Evolutionary conservation across 352 stramenopile species (phyloP), one percentile per base, ranked within the genome.

Genomic region (Blastocystis sp.): DNA sequence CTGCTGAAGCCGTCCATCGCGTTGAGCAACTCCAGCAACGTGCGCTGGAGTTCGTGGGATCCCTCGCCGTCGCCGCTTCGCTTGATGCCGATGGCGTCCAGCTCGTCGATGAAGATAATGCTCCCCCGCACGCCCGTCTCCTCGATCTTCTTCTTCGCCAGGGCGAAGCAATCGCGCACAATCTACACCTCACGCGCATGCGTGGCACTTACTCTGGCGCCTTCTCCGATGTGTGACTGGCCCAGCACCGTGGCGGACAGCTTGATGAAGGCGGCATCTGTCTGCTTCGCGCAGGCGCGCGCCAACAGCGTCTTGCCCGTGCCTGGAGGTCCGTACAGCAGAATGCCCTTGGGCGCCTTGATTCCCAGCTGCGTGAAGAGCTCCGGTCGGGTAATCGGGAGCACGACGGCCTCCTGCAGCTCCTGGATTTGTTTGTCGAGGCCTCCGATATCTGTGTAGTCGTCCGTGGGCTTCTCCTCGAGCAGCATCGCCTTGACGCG

Each of bases 41-140:
- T 99, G 57, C 96, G 94, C 92, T 99, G 96, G 40, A 98, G 95
- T 91, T 98, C 96, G 59, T 95, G 93, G 90, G 98, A 95, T 57
- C 94, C 94, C n/a, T 90, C 93, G 88, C 96, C 92, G 89, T 97
- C 94, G 34, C 94, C 93, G 74, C 93, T 94, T 71, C 96, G 94
- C 91, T 98, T 99, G 17, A 96, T 98, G 81, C 96, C 96, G 91
- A 98, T 98, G 9, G 96, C 96, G 93, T 99, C 96, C 89, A 99
- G 80, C 92, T 99, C 96, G 90, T 99, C 96, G 92, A 99, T 99
- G 91, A 99, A 99, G 84, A 99, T 97, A 91, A 99, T 99, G 42
- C 95, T 96, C 34, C 96, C 96, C 43, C 93, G 92, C 21, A 91
- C 92, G 2, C 94, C 91, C 82, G 95, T 92, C 63, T 97, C 92